Evolutionary conservation across 2,329 filamentous ascomycete genomes (phyloP).

Genomic region (Scolecobasidium constrictum): DNA sequence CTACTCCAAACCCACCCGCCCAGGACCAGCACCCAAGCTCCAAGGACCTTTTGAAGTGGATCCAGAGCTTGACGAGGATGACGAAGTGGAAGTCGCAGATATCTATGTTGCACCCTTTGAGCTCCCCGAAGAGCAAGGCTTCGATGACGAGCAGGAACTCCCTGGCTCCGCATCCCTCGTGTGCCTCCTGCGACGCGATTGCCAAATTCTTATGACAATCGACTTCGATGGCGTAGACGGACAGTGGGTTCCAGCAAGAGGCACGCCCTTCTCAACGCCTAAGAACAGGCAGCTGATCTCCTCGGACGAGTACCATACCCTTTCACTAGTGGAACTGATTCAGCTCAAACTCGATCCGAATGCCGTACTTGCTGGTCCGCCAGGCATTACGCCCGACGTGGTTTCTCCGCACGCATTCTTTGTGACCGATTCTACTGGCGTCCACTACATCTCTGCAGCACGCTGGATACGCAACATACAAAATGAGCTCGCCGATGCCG

Average conservation of each 20-base stretch:
- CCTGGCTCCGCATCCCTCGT: conserved; percentile 44
- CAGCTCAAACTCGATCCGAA: conserved; percentile 17
- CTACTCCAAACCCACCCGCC: conserved; percentile 42
- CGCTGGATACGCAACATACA: conserved; percentile 47
- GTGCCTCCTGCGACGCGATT: conserved; percentile 44
- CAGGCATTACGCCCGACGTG: conserved; percentile 45
- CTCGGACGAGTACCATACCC: conserved; percentile 13
- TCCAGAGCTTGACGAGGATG: conserved; percentile 12
- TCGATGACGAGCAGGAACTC: conserved; percentile 32
- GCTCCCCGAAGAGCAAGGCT: conserved; percentile 41
- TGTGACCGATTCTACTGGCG: conserved; percentile 42
- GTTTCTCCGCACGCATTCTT: conserved; percentile 48
- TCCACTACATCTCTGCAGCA: conserved; percentile 44
- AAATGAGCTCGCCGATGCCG: conserved; percentile 41
- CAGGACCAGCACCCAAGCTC: conserved; percentile 46
- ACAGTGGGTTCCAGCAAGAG: conserved; percentile 45
- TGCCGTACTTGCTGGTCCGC: conserved; percentile 21
- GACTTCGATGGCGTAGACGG: conserved; percentile 52
- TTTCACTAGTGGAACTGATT: conserved; percentile 32
- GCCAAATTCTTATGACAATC: conserved; percentile 47
- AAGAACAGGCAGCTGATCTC: conserved; percentile 11
- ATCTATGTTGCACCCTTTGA: conserved; percentile 44
- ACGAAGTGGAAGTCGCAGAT: conserved; percentile 48
- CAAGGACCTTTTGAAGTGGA: conserved; percentile 51
- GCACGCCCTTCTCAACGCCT: conserved; percentile 4